phyloP scores from a whole-genome alignment of 176 grass and related monocot species.

The Phragmites australis region DNA sequence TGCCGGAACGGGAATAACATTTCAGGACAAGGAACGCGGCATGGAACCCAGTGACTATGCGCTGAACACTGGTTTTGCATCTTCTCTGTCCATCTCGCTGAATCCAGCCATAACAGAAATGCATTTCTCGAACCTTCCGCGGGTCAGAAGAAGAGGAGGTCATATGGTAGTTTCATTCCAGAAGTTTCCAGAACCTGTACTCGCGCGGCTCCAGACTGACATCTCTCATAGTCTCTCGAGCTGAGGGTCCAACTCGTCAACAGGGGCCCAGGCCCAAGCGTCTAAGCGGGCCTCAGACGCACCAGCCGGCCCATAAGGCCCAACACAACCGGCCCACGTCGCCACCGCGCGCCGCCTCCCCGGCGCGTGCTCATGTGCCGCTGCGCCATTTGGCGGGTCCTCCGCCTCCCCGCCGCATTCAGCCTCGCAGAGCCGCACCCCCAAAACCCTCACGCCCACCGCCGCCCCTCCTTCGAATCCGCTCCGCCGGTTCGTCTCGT shows the following conservation, averaged over 20 bases:
- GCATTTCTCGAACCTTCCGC: neutral
- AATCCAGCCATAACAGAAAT: neutral
- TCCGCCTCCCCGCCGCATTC: neutral
- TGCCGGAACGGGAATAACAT: too few relatives aligned
- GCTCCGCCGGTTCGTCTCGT: slow-evolving; percentile 14
- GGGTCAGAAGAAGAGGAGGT: neutral
- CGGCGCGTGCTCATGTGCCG: slow-evolving; percentile 23
- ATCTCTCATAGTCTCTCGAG: too few relatives aligned
- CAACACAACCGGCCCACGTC: neutral
- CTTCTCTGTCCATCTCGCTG: neutral
- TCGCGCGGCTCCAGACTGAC: too few relatives aligned
- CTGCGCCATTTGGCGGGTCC: neutral
- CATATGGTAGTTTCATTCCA: neutral
- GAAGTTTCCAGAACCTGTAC: neutral
- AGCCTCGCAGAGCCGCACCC: too few relatives aligned
- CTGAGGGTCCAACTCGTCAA: too few relatives aligned
- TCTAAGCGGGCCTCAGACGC: accelerated
- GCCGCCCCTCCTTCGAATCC: neutral
- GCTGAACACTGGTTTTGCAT: neutral
- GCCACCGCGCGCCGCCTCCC: neutral
- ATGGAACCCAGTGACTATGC: too few relatives aligned
- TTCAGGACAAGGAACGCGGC: too few relatives aligned
- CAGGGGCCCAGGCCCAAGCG: too few relatives aligned
- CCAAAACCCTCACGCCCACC: slow-evolving; percentile 34
- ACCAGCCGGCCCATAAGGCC: neutral